Evolutionary conservation across 176 grass and related monocot genomes (phyloP).

Genomic region (bread wheat (Triticum aestivum)): IWGSC_CS_RefSeq_v2.1 NC_057800.1:2016049-2016548

Average conservation of each 20-base stretch:
- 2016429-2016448: slow-evolving; percentile 53
- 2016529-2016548: slow-evolving; percentile 20
- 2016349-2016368: slow-evolving; percentile 68
- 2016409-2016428: slow-evolving; percentile 47
- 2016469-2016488: slow-evolving; percentile 1
- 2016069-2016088: slow-evolving; percentile 72
- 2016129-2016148: slow-evolving; percentile 78
- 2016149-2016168: slow-evolving; percentile 97
- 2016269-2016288: slow-evolving; percentile 76
- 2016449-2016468: slow-evolving; percentile 32
- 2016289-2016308: slow-evolving; percentile 95
- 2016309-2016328: slow-evolving; percentile 91
- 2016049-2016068: slow-evolving; percentile 25
- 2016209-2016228: slow-evolving; percentile 92
- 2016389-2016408: slow-evolving; percentile 62
- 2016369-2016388: slow-evolving; percentile 61
- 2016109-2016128: slow-evolving; percentile 90
- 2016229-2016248: slow-evolving; percentile 69
- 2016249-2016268: slow-evolving; percentile 86
- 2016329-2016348: slow-evolving; percentile 75
- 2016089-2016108: slow-evolving; percentile 84
- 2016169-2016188: slow-evolving; percentile 90
- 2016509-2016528: background rate
- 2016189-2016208: slow-evolving; percentile 98
- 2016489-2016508: slow-evolving; percentile 1